Conservation (phyloP, 441 rosid genomes). For the Pelargonium australe region DNA sequence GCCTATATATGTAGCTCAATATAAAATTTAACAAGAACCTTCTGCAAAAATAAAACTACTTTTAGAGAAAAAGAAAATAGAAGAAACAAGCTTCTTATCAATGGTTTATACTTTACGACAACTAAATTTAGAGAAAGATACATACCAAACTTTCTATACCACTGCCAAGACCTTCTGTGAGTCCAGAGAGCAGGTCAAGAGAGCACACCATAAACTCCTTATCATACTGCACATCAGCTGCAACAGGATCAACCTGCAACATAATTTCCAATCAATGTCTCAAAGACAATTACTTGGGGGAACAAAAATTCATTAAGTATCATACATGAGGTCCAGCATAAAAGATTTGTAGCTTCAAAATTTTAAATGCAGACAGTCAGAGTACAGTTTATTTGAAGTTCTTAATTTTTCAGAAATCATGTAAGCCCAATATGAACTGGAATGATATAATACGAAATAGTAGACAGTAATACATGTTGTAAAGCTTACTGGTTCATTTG, state of each 20-base stretch:
- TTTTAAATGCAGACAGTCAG: not conserved
- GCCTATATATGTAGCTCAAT: too few relatives aligned
- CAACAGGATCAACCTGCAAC: constrained; percentile 64
- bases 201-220: constrained; percentile 87
- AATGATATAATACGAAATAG: not conserved
- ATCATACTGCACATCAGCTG: constrained; percentile 79
- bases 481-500: too few relatives aligned
- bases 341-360: too few relatives aligned
- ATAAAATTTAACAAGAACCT: too few relatives aligned
- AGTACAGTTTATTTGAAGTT: not conserved
- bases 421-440: not conserved
- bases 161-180: constrained; percentile 85
- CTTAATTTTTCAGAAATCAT: not conserved
- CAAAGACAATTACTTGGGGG: too few relatives aligned
- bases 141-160: constrained; percentile 92
- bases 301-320: constrained; percentile 5
- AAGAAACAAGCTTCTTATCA: too few relatives aligned
- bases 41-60: too few relatives aligned
- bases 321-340: not conserved
- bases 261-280: constrained; percentile 12
- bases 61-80: too few relatives aligned
- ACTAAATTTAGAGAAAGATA: constrained; percentile 15
- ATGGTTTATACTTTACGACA: too few relatives aligned
- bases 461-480: too few relatives aligned
- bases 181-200: constrained; percentile 96